phyloP scores from a whole-genome alignment of 2,329 filamentous ascomycete genomes.

The Alternaria angustiovoidea region DNA sequence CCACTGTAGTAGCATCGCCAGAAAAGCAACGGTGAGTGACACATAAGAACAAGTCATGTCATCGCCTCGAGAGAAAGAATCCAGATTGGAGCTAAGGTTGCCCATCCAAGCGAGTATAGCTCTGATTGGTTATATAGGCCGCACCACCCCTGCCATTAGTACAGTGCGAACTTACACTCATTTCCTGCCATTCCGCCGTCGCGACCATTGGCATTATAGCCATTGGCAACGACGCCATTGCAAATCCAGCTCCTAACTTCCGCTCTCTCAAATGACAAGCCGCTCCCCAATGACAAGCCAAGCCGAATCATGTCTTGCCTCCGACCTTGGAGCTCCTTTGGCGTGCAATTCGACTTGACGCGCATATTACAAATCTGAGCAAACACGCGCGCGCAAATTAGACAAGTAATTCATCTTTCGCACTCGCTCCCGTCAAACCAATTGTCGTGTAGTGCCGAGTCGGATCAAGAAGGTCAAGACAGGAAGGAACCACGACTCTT shows the following conservation, averaged over 20 bases:
- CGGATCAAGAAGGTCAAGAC: not conserved
- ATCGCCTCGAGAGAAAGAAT: slow-evolving; percentile 19
- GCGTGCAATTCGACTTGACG: not conserved
- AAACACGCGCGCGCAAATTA: not conserved
- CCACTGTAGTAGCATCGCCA: slow-evolving; percentile 1
- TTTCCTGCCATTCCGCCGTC: slow-evolving; percentile 13
- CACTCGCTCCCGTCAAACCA: not conserved
- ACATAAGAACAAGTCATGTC: slow-evolving; percentile 14
- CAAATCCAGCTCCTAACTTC: slow-evolving; percentile 6
- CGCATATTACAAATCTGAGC: not conserved
- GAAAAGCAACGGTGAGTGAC: slow-evolving; percentile 9
- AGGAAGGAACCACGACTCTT: not conserved
- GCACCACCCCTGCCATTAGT: slow-evolving; percentile 18
- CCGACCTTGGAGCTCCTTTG: not conserved
- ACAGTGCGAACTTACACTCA: slow-evolving; percentile 14
- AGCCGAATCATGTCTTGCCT: not conserved
- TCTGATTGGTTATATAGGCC: slow-evolving; percentile 30
- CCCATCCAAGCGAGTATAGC: slow-evolving; percentile 22
- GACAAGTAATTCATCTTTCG: slow-evolving; percentile 2
- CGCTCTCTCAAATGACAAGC: slow-evolving; percentile 4
- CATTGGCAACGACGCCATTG: slow-evolving; percentile 14
- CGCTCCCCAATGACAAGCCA: slow-evolving; percentile 6
- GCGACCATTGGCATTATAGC: slow-evolving; percentile 16
- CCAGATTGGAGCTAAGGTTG: slow-evolving; percentile 21
- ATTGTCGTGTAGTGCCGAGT: not conserved